Base-by-base conservation (phyloP, 768 basidiomycete genomes). In the Amylocystis lapponica region DNA sequence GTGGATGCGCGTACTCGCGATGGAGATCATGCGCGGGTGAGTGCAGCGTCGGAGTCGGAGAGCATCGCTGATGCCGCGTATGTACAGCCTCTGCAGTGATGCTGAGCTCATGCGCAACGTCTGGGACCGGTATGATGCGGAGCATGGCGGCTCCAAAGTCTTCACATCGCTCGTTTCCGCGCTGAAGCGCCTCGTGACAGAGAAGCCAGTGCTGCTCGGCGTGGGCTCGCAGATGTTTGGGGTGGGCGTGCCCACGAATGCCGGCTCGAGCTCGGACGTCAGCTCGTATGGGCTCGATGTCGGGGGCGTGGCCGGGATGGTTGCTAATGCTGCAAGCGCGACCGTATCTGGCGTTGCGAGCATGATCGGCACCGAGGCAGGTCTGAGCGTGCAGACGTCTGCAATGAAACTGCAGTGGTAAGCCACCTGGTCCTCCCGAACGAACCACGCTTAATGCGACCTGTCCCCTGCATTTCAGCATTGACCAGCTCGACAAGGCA, bases 401-500 rank as follows among this genome's bases (percentile, higher is more conserved):
- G 72, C 81, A 0, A 89, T 95, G 85, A 95, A 93, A 59, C 60
- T 96, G 20, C 90, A 93, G 62, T 92, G 94, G 93, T 93, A 47
- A 31, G 79, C 67, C 4, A 10, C 31, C 14, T 25, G 12, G 27
- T 30, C 26, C 25, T 17, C 27, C 38, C n/a, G 9, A 27, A 33
- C 39, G 38, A 48, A n/a, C n/a, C n/a, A n/a, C n/a, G n/a, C 52
- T 8, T 11, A 27, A 46, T 43, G 29, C 30, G 43, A 16, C 38
- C 34, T 39, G 39, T 38, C 23, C 32, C 25, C 3, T 27, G 39
- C 14, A 4, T 16, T 19, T 19, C 29, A 96, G 94, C 60, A 97
- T 99, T 53, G 95, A 99, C 60, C 96, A 98, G 62, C 78, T 97
- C 11, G 95, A 99, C 68, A 99, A 99, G 62, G 86, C 91, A 0